Evolutionary conservation across 2,329 filamentous ascomycete species (phyloP).

Genomic region (Arachnomyces sp.): DNA sequence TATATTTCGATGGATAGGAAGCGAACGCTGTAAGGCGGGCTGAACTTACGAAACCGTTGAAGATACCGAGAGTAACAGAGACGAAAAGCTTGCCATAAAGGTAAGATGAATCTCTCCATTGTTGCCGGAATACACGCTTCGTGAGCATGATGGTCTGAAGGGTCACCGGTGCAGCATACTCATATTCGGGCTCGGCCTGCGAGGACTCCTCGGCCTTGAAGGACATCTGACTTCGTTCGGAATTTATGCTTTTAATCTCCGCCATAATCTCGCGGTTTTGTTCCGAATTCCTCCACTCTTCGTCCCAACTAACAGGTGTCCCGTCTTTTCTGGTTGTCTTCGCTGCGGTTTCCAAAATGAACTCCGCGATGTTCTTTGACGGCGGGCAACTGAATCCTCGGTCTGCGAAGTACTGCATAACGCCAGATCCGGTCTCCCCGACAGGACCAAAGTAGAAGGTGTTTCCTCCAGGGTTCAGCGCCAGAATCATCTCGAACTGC

Average conservation of each 20-base stretch:
- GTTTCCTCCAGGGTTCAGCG: slow-evolving; percentile 60
- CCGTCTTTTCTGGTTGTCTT: slow-evolving; percentile 50
- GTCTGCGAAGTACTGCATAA: slow-evolving; percentile 61
- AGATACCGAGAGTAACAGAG: slow-evolving; percentile 62
- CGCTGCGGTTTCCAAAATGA: slow-evolving; percentile 58
- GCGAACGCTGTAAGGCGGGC: background rate
- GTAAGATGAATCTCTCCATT: slow-evolving; percentile 71
- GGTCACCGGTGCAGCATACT: slow-evolving; percentile 60
- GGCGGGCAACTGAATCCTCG: slow-evolving; percentile 61
- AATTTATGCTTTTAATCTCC: slow-evolving; percentile 60
- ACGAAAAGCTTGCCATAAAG: slow-evolving; percentile 70
- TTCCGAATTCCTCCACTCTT: slow-evolving; percentile 62
- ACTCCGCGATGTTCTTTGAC: slow-evolving; percentile 59
- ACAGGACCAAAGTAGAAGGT: slow-evolving; percentile 68
- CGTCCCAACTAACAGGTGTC: slow-evolving; percentile 61
- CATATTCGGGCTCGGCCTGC: slow-evolving; percentile 38
- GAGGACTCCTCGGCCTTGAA: slow-evolving; percentile 41
- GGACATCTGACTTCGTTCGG: slow-evolving; percentile 46
- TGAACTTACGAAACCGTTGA: slow-evolving; percentile 57
- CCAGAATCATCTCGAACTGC: slow-evolving; percentile 67
- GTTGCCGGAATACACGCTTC: slow-evolving; percentile 61
- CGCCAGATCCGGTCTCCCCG: slow-evolving; percentile 57
- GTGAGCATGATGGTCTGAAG: slow-evolving; percentile 60
- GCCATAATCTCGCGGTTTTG: slow-evolving; percentile 52
- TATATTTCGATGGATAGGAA: background rate